Evolutionary conservation across 116 monocot species (phyloP), one percentile per base, ranked within the genome.

Genomic region (Thalassia testudinum): DNA sequence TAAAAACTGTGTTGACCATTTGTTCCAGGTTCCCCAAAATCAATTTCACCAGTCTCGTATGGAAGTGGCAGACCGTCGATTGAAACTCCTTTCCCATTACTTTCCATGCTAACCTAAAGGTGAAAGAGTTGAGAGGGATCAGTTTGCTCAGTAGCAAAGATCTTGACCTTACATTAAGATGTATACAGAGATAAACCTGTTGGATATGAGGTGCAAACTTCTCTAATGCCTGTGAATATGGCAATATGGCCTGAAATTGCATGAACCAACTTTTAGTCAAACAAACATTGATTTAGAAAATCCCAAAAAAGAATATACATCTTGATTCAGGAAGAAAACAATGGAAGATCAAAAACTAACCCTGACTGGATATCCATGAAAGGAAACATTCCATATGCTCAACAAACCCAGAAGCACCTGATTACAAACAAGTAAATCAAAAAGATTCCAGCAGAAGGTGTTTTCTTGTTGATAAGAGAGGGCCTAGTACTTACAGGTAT

Each of bases 1-100:
- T 93, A 93, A 66, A 93, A 87, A 66, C 93, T 93, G 53, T 93
- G 93, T 28, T 93, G 93, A 44, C 93, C 93, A 81, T 93, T 93
- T 54, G 93, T 93, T 65, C 93, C 93, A 60, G 93, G 93, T 64
- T 93, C 93, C 52, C 93, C 93, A 72, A 93, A 93, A 76, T 93
- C 93, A 64, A 93, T 93, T 73, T 93, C 93, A 57, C 93, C 93
- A 48, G 87, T 60, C 49, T 87, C 81, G 65, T 78, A 93, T 2
- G 83, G 78, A 65, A 93, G 93, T 42, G 78, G 76, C 34, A 75
- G 42, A 21, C 93, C 93, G 74, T 93, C 93, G 56, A 93, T 93
- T 21, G 93, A 87, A 12, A 93, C 93, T 60, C 87, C 84, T 64
- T 93, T 93, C 51, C 93, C 93, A 76, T 93, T 93, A 73, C 93